Base-by-base conservation (phyloP, 768 basidiomycete species). In the Trametes sanguinea region DNA sequence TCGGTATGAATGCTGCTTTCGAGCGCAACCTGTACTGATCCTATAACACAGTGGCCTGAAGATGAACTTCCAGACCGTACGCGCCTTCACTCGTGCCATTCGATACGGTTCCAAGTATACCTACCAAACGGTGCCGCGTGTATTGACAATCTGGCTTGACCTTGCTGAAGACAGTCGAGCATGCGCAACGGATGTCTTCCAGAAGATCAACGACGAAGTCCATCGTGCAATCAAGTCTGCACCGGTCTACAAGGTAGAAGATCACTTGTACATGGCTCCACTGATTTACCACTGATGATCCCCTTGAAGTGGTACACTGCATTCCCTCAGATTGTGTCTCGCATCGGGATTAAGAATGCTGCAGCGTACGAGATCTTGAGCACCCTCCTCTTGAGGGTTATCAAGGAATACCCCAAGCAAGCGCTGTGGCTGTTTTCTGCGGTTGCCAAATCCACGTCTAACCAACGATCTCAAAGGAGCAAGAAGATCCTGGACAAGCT, bases 271-370 rank as follows among this genome's bases (percentile, higher is more conserved):
- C 22, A 22, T 22, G 22, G 22, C 22, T 22, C 22, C 1, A 22
- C 22, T 22, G 22, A 22, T 22, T 22, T 22, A 22, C 22, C 46
- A 32, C 53, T 55, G 30, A 46, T 66, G 45, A 57, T 45, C 65
- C 4, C 63, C 3, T 27, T 44, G 14, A 50, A 98, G 95, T 98
- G 96, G 94, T 90, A 87, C 67, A 95, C 91, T 0, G 95, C 94
- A 1, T 95, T 98, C 65, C 95, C 95, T 3, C 97, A 98, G 78
- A 92, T 98, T 54, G 94, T 95, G 13, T 98, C 96, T 13, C 86
- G 97, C 7, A 88, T 99, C 35, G 90, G 89, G 11, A 92, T 97
- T 65, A 75, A 73, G 4, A 88, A 91, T 67, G 65, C 74, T 10
- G 78, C 78, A 1, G 88, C 94, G 3, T 88, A 83, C 69, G 73